These are phyloP conservation scores for Plasmodium falciparum DNA, from an alignment of 169 alveolate species.

Conservation along the genomic window DNA sequence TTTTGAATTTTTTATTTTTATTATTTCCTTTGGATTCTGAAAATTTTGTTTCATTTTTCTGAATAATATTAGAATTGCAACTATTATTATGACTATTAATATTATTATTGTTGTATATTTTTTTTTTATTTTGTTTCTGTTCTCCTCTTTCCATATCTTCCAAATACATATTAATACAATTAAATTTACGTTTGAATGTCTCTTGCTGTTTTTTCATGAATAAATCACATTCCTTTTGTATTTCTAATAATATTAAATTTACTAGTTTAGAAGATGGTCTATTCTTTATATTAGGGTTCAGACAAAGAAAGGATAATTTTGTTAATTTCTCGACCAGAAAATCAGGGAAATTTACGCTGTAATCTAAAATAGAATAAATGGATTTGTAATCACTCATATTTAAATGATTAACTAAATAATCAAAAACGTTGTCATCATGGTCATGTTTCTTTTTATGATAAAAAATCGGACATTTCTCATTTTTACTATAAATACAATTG, in stretches of 20 bases:
- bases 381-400: constrained; percentile 63
- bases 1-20: constrained; percentile 15
- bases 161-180: constrained; percentile 2
- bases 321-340: constrained; percentile 59
- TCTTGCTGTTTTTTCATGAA: constrained; percentile 43
- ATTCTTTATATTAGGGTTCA: constrained; percentile 56
- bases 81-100: neutral
- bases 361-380: constrained; percentile 48
- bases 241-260: constrained; percentile 48
- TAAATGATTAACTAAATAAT: constrained; percentile 55
- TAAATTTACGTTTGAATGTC: constrained; percentile 12
- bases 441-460: constrained; percentile 42
- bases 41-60: neutral
- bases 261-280: constrained; percentile 69
- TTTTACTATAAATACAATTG: constrained; percentile 32
- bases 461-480: constrained; percentile 53
- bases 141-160: constrained; percentile 32
- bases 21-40: neutral
- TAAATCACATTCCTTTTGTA: constrained; percentile 56
- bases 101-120: neutral
- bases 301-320: constrained; percentile 48
- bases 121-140: neutral
- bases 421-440: constrained; percentile 61
- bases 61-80: neutral
- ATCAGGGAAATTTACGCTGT: constrained; percentile 65